Evolutionary conservation across 306 rosid genomes (phyloP).

Genomic region (Cotoneaster glaucophyllus): DNA sequence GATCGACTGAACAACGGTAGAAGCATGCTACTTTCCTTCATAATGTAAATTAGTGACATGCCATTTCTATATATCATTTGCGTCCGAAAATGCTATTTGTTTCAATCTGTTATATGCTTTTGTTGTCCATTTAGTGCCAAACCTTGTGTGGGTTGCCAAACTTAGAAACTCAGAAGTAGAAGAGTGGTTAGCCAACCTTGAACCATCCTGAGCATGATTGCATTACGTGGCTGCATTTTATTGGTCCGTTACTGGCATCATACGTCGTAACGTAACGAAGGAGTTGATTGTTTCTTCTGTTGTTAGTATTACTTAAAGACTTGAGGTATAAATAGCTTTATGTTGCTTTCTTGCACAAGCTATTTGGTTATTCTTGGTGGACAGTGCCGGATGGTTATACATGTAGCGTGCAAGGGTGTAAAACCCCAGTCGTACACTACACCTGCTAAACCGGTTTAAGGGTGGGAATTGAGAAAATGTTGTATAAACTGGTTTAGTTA

Average conservation of each 20-base stretch:
- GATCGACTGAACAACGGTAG: no score
- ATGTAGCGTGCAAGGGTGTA: not conserved
- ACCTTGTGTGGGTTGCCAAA: not conserved
- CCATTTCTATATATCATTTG: not conserved
- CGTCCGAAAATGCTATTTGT: not conserved
- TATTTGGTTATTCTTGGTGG: not conserved
- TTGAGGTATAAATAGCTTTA: not conserved
- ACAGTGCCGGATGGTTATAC: not conserved
- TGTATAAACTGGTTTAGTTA: not conserved
- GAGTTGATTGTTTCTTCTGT: not conserved
- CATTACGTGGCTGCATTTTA: not conserved
- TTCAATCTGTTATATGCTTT: not conserved
- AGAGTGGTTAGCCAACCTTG: not conserved
- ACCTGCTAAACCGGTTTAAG: not conserved
- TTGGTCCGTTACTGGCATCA: not conserved
- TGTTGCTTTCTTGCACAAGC: not conserved
- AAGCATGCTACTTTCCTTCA: not conserved
- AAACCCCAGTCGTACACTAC: not conserved
- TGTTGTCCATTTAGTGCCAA: not conserved
- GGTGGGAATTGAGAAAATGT: not conserved
- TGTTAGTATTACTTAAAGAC: not conserved
- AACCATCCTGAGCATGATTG: not conserved
- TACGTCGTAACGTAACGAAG: not conserved
- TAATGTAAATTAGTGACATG: no score
- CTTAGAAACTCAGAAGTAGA: not conserved